Evolutionary conservation across 371 early-diverging fungal genomes (phyloP).

Genomic region (Mortierella sp.): DNA sequence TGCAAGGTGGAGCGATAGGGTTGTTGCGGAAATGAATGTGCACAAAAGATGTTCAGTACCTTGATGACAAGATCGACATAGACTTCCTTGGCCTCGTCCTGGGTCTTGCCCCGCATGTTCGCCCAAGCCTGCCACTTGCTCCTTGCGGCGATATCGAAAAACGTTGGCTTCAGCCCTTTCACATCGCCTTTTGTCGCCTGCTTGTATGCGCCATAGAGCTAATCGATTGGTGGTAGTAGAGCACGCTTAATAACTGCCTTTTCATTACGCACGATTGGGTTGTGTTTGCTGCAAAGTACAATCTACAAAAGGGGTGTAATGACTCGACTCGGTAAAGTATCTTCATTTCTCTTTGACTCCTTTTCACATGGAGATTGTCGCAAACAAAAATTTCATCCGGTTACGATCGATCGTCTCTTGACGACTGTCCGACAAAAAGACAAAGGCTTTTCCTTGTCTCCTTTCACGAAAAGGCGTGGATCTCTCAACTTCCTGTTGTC

Average conservation of each 20-base stretch:
- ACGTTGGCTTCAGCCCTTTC: constrained; percentile 38
- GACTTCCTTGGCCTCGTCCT: constrained; percentile 30
- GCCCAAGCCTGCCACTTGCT: constrained; percentile 59
- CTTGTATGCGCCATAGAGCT: constrained; percentile 59
- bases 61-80: constrained; percentile 53
- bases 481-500: background rate
- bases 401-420: constrained; percentile 3
- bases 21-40: constrained; percentile 8
- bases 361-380: background rate
- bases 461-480: background rate
- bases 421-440: background rate
- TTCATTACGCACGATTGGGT: background rate
- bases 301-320: background rate
- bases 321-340: background rate
- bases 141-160: constrained; percentile 53
- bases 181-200: constrained; percentile 50
- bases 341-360: background rate
- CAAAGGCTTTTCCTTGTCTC: background rate
- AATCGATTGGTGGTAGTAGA: background rate
- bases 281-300: no score
- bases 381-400: constrained; percentile 8
- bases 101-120: constrained; percentile 50
- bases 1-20: background rate
- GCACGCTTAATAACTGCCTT: background rate
- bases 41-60: constrained; percentile 8